A percentile compares a stretch with the other conserved stretches of the same genome.
phyloP scores from a whole-genome alignment of 441 rosid species.

The Geranium incanum region DNA sequence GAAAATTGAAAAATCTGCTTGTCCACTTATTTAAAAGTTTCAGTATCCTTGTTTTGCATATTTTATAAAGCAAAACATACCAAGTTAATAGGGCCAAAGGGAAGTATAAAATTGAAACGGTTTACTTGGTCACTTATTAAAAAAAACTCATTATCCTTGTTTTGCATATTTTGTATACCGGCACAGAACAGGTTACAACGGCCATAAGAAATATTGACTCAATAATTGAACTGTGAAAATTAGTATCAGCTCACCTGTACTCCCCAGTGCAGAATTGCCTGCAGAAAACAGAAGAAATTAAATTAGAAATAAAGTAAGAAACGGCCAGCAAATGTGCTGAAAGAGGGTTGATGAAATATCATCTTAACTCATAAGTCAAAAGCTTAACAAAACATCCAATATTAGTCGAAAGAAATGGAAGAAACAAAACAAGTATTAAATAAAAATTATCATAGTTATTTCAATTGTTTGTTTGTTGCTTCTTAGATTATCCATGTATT shows the following conservation, averaged over 20 bases:
- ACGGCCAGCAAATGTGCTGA: background rate
- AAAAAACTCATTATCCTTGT: background rate
- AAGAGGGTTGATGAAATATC: background rate
- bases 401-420: background rate
- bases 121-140: background rate
- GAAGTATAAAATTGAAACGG: background rate
- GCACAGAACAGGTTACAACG: background rate
- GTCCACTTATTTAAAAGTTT: background rate
- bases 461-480: background rate
- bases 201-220: background rate
- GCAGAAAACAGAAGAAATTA: constrained; percentile 17
- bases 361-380: background rate
- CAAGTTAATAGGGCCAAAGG: too few species aligned
- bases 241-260: constrained; percentile 42
- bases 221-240: background rate
- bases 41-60: background rate
- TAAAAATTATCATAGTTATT: too few species aligned
- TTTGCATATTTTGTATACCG: background rate
- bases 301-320: background rate
- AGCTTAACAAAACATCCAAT: background rate
- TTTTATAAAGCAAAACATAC: too few species aligned
- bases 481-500: background rate
- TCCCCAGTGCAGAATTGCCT: constrained; percentile 98
- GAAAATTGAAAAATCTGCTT: background rate
- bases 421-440: background rate